Conservation (phyloP, 768 basidiomycete genomes). For the Hypholoma fasciculare region DNA sequence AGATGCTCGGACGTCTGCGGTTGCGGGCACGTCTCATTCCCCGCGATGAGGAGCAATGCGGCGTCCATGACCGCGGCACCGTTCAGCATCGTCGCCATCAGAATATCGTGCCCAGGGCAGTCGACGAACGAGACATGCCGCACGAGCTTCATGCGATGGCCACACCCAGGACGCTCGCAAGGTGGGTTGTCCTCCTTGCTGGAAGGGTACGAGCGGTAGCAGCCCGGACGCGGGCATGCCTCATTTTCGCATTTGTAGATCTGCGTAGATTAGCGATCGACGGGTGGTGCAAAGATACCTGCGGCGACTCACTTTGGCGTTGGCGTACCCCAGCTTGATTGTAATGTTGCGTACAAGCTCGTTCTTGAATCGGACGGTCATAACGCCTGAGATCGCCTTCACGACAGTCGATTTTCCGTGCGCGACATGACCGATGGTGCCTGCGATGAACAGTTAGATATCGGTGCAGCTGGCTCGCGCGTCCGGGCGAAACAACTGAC, state of each 20-base stretch:
- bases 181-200: constrained; percentile 93
- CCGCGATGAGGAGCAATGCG: constrained; percentile 91
- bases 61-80: constrained; percentile 99
- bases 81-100: constrained; percentile 99
- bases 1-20: constrained; percentile 99
- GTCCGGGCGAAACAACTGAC: constrained; percentile 37
- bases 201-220: constrained; percentile 91
- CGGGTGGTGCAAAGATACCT: neutral
- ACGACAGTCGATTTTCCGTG: constrained; percentile 97
- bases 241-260: constrained; percentile 98
- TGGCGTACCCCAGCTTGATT: constrained; percentile 98
- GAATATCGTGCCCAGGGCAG: constrained; percentile 97
- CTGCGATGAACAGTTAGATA: constrained; percentile 37
- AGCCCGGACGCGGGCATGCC: constrained; percentile 90
- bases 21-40: constrained; percentile 98
- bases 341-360: constrained; percentile 99
- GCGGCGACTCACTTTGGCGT: constrained; percentile 78
- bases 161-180: constrained; percentile 93
- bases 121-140: constrained; percentile 99
- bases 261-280: constrained; percentile 39
- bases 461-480: neutral
- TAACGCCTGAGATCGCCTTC: constrained; percentile 97
- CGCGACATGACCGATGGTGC: constrained; percentile 98
- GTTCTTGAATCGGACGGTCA: constrained; percentile 99
- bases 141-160: constrained; percentile 84